Percentiles rank a stretch among this genome's conserved stretches.
Conservation (phyloP, 345 rosid genomes). For the Adansonia digitata region DNA sequence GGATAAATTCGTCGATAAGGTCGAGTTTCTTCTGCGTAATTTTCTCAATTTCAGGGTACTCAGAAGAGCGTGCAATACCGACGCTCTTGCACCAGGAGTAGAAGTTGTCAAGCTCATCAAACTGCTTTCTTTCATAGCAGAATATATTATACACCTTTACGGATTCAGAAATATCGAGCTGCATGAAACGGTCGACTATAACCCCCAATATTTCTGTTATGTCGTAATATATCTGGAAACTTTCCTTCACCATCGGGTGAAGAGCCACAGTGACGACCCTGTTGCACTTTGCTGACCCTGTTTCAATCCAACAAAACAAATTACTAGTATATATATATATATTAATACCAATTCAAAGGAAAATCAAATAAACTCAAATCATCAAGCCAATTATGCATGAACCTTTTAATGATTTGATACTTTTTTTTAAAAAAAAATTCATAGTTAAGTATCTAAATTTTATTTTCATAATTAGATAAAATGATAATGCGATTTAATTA, state of each 20-base stretch:
- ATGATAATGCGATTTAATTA: too few relatives aligned
- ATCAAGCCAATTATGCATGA: too few relatives aligned
- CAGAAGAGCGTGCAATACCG: slow-evolving; percentile 69
- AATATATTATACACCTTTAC: slow-evolving; percentile 67
- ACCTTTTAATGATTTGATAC: too few relatives aligned
- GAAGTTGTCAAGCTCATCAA: slow-evolving; percentile 60
- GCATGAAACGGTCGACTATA: slow-evolving; percentile 69
- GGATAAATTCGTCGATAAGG: slow-evolving; percentile 74
- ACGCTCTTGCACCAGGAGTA: slow-evolving; percentile 65
- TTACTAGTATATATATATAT: not conserved
- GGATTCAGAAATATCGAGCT: slow-evolving; percentile 57
- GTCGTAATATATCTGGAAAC: slow-evolving; percentile 67
- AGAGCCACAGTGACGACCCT: slow-evolving; percentile 75
- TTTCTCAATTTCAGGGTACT: slow-evolving; percentile 77
- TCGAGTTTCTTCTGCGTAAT: slow-evolving; percentile 76
- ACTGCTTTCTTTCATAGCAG: slow-evolving; percentile 54
- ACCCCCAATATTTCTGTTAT: slow-evolving; percentile 53
- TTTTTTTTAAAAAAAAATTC: too few relatives aligned
- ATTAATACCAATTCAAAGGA: not conserved
- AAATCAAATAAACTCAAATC: not conserved
- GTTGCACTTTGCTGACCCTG: slow-evolving; percentile 64
- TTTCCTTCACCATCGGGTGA: slow-evolving; percentile 65
- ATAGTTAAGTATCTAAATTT: too few relatives aligned
- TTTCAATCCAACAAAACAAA: slow-evolving; percentile 1
- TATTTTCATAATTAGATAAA: too few relatives aligned